Conservation (phyloP, 2,329 filamentous ascomycete genomes). For the Talaromyces islandicus region DNA sequence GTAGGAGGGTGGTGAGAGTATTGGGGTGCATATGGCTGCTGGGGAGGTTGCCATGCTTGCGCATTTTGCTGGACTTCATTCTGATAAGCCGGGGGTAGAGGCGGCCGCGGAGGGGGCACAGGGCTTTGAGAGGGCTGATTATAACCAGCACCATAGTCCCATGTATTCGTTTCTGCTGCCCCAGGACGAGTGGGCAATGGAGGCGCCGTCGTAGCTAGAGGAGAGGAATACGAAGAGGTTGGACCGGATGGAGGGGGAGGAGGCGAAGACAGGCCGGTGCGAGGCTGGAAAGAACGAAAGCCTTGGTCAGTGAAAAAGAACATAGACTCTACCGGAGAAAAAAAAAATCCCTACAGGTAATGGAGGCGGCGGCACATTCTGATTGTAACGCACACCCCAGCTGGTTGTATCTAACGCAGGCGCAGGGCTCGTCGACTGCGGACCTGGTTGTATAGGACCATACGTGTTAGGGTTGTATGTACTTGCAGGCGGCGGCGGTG, state of each 20-base stretch:
- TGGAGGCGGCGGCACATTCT: constrained; percentile 25
- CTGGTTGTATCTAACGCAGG: constrained; percentile 25
- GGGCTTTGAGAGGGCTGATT: constrained; percentile 7
- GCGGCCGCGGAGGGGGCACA: constrained; percentile 34
- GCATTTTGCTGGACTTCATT: constrained; percentile 20
- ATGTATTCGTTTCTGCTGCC: constrained; percentile 3
- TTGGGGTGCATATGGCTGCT: constrained; percentile 19
- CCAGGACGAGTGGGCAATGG: not conserved
- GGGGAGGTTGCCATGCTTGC: constrained; percentile 20
- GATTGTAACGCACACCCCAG: constrained; percentile 42
- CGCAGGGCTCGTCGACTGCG: constrained; percentile 17
- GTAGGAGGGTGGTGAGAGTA: constrained; percentile 25
- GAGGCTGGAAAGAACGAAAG: constrained; percentile 5
- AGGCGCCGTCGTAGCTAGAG: constrained; percentile 3
- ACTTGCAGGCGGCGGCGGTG: constrained; percentile 10
- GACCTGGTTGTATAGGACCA: constrained; percentile 25
- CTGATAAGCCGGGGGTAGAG: constrained; percentile 35
- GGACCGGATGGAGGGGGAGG: not conserved
- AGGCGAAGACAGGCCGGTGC: constrained; percentile 2
- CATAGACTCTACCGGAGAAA: not conserved
- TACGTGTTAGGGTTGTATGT: constrained; percentile 31
- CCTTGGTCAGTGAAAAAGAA: not conserved
- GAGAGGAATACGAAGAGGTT: constrained; percentile 2
- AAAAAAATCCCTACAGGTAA: constrained; percentile 26
- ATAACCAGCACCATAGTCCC: constrained; percentile 10